Evolutionary conservation across 768 basidiomycete species (phyloP), one percentile per base, ranked within the genome.

Genomic region (Boletus sensibilis): DNA sequence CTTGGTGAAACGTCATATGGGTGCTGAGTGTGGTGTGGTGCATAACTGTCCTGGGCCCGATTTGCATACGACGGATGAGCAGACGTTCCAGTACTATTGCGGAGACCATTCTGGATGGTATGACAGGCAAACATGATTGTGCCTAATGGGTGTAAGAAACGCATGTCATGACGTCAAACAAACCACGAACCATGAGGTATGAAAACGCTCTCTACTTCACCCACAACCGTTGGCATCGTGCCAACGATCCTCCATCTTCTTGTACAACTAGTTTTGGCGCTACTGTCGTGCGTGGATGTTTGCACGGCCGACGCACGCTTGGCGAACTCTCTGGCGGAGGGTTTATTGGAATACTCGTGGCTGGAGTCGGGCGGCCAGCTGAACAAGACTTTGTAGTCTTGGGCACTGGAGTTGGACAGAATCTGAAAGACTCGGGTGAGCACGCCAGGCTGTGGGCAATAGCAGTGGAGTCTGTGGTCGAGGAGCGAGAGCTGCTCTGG

Each of bases 261-360:
- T 60, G 90, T 92, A 66, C 91, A 94, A 73, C 84, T 89, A 48
- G 91, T 94, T 76, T 90, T 92, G 46, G 90, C 91, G 68, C 83
- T 84, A 66, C 78, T 86, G 50, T 78, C 79, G 60, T 78, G 77
- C 43, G 78, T 71, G 58, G 73, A 69, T 20, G 75, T 75, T 64
- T 86, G 81, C 21, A 90, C 86, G 56, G 83, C 82, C 51, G 82
- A 83, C 18, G 86, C 88, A 48, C 90, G 79, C 71, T 79, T 82
- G 53, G 76, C 78, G 51, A 79, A 76, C 49, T 82, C 67, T 74
- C 73, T 65, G 72, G 78, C 57, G 65, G 65, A 78, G 72, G 59
- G 76, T 73, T 56, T 75, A 67, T 63, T 68, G 73, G 79, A 67
- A 53, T 75, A 67, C 64, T 74, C 63, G 47, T 75, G 73, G 50